phyloP scores from a whole-genome alignment of 2,329 filamentous ascomycete genomes.

The Aureobasidium sp. region DNA sequence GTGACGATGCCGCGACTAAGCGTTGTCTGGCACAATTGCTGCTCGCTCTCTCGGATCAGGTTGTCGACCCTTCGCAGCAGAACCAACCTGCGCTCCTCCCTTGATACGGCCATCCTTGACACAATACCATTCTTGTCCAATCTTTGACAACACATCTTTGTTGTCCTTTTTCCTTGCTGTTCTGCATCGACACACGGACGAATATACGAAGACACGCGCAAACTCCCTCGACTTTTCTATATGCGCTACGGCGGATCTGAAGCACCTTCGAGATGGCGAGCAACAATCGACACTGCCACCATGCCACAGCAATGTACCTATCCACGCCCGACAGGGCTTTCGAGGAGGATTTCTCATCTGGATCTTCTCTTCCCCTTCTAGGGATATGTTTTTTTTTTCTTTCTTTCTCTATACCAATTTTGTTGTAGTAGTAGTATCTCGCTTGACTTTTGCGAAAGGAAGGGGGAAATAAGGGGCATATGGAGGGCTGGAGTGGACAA shows the following conservation, averaged over 20 bases:
- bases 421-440: slow-evolving; percentile 6
- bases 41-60: slow-evolving; percentile 80
- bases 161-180: not conserved
- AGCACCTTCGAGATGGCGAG: too few species aligned
- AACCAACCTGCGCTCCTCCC: slow-evolving; percentile 13
- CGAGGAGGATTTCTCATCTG: not conserved
- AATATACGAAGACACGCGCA: not conserved
- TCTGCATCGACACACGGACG: not conserved
- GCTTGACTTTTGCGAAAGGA: slow-evolving; percentile 12
- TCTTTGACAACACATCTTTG: slow-evolving; percentile 8
- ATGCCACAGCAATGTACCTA: not conserved
- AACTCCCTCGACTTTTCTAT: not conserved
- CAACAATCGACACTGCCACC: not conserved
- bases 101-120: slow-evolving; percentile 5
- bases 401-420: slow-evolving; percentile 11
- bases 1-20: slow-evolving; percentile 96
- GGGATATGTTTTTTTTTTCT: slow-evolving; percentile 3
- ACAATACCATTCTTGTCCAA: slow-evolving; percentile 10
- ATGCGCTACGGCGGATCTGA: not conserved
- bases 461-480: not conserved
- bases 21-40: slow-evolving; percentile 93
- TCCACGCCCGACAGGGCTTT: not conserved
- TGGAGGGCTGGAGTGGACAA: not conserved
- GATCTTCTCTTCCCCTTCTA: not conserved
- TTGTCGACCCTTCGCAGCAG: slow-evolving; percentile 20